phyloP scores from a whole-genome alignment of 257 asterid species.

The Solanum medicagineum region DNA sequence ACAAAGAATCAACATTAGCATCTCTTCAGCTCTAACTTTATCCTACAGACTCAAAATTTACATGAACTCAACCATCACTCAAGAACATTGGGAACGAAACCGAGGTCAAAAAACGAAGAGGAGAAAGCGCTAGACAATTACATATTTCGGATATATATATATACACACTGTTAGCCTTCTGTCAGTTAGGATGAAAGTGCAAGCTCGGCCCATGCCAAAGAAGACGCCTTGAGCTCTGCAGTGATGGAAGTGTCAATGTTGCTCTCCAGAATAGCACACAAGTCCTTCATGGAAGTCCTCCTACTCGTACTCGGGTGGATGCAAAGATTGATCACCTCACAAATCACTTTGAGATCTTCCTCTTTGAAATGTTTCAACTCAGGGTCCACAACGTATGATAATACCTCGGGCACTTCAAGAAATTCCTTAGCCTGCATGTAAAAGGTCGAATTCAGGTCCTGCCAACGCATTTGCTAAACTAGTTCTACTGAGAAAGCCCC shows the following conservation, averaged over 20 bases:
- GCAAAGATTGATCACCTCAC: conserved; percentile 59
- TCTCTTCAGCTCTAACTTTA: conserved; percentile 8
- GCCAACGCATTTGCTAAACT: neutral
- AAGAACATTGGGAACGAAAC: neutral
- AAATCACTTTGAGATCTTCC: conserved; percentile 67
- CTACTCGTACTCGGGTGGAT: conserved; percentile 32
- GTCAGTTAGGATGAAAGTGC: conserved; percentile 53
- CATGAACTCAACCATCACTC: conserved; percentile 13
- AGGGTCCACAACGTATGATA: conserved; percentile 62
- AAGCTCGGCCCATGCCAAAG: conserved; percentile 94
- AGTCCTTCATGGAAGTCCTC: conserved; percentile 50
- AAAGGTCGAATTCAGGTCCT: neutral
- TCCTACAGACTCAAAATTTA: conserved; percentile 14
- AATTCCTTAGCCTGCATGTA: conserved; percentile 68
- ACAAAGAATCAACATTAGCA: conserved; percentile 26
- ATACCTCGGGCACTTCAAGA: conserved; percentile 39
- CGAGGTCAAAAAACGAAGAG: neutral
- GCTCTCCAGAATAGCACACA: conserved; percentile 53
- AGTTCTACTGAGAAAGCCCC: neutral
- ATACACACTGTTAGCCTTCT: neutral
- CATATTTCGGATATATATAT: neutral
- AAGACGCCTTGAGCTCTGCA: conserved; percentile 62
- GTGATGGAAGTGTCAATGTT: conserved; percentile 67
- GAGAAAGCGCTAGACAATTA: neutral
- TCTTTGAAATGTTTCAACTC: conserved; percentile 64